Conservation (phyloP, 2,329 filamentous ascomycete species). For the Trichophyton rubrum region DNA sequence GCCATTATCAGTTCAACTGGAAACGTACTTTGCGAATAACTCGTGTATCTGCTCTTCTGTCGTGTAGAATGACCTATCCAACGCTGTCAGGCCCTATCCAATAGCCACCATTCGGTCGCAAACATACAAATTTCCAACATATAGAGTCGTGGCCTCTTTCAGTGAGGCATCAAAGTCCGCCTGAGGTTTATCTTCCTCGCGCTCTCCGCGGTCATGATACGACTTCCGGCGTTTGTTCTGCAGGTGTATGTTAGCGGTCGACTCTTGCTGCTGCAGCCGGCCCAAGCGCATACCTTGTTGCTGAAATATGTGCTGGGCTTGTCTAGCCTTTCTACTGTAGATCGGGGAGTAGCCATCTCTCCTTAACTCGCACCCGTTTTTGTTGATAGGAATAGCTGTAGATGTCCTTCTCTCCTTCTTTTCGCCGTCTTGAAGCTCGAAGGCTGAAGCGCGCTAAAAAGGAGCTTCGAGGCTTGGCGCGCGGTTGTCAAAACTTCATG, state of each 20-base stretch:
- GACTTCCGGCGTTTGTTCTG: conserved; percentile 61
- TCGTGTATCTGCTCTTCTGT: conserved; percentile 99
- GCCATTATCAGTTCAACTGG: background rate
- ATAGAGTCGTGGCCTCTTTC: conserved; percentile 80
- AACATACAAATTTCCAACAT: conserved; percentile 84
- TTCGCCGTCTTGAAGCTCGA: background rate
- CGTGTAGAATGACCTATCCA: conserved; percentile 75
- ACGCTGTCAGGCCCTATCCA: background rate
- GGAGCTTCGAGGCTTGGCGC: background rate
- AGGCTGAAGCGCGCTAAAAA: background rate
- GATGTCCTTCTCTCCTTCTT: background rate
- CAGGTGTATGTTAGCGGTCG: background rate
- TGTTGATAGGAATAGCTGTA: background rate
- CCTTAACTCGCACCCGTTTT: background rate
- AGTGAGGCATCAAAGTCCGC: conserved; percentile 65
- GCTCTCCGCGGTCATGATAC: conserved; percentile 47
- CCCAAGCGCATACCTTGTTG: conserved; percentile 49
- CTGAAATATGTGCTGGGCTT: conserved; percentile 89
- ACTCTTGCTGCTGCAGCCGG: background rate
- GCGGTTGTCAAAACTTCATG: background rate
- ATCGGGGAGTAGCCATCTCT: conserved; percentile 18
- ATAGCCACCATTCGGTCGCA: background rate
- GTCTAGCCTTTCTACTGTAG: conserved; percentile 82
- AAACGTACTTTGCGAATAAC: conserved; percentile 66
- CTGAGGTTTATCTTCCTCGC: conserved; percentile 41